A percentile compares a stretch with the other conserved stretches of the same genome.
Conservation (phyloP, 75 land plant genomes). For the Picea sitchensis region DNA sequence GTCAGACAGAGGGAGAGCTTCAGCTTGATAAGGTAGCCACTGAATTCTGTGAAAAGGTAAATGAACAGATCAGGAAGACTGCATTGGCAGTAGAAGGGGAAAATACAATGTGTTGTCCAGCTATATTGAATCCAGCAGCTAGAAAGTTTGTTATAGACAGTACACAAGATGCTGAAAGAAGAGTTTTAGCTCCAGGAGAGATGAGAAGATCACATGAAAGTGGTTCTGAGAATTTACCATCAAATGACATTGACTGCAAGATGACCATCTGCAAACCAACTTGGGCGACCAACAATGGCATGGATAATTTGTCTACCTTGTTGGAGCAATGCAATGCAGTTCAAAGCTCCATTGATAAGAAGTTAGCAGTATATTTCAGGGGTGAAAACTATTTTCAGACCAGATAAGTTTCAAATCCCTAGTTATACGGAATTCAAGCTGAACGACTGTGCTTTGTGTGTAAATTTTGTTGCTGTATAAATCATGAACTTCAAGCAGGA, state of each 20-base stretch:
- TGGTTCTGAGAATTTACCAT: neutral
- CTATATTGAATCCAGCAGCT: neutral
- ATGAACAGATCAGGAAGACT: neutral
- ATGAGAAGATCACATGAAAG: neutral
- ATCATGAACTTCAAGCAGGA: too few species aligned
- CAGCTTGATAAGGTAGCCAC: neutral
- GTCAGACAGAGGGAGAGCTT: conserved; percentile 6
- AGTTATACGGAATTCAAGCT: too few species aligned
- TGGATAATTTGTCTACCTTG: neutral
- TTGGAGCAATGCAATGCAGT: conserved; percentile 8
- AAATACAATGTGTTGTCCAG: neutral
- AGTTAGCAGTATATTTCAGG: neutral
- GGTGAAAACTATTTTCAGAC: too few species aligned
- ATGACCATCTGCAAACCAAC: neutral
- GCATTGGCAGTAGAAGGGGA: neutral
- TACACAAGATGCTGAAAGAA: neutral
- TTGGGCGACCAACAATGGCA: neutral
- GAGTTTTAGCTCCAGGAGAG: neutral
- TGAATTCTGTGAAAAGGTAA: neutral
- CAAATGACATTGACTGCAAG: neutral
- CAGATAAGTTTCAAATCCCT: too few species aligned
- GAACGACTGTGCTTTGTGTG: too few species aligned
- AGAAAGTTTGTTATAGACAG: neutral
- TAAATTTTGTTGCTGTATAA: too few species aligned
- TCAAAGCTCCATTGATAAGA: conserved; percentile 1